Percentiles rank a stretch among this genome's conserved stretches.
phyloP scores from a whole-genome alignment of 1,284 basidiomycete species.

The Xerocomus amazonicus region DNA sequence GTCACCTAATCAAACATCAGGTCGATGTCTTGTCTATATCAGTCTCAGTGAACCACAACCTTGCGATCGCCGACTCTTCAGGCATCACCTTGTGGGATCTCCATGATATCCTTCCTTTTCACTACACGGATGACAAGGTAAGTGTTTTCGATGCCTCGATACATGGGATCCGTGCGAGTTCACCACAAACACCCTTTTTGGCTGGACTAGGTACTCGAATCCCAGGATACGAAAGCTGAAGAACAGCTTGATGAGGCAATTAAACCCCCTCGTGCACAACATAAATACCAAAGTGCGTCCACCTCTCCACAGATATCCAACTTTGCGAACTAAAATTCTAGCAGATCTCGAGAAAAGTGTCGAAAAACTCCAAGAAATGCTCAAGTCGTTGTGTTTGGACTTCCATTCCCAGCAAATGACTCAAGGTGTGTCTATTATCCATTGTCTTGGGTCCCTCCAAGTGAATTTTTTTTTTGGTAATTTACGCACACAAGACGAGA shows the following conservation, averaged over 20 bases:
- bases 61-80: neutral
- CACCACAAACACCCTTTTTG: neutral
- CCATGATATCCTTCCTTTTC: neutral
- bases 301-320: too few relatives aligned
- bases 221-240: neutral
- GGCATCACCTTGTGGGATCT: neutral
- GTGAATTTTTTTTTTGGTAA: too few relatives aligned
- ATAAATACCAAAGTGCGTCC: neutral
- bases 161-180: neutral
- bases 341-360: too few relatives aligned
- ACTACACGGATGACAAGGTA: neutral
- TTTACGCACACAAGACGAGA: neutral
- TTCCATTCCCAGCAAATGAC: too few relatives aligned
- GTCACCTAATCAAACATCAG: neutral
- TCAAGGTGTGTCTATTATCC: neutral
- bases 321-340: too few relatives aligned
- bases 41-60: slow-evolving; percentile 1
- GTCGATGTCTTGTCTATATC: too few relatives aligned
- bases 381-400: too few relatives aligned
- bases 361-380: too few relatives aligned
- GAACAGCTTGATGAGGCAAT: neutral
- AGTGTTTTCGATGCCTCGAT: neutral
- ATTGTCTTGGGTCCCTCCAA: neutral
- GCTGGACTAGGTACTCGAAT: neutral
- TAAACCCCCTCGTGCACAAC: neutral